Evolutionary conservation across 2,329 filamentous ascomycete genomes (phyloP), one percentile per base, ranked within the genome.

Genomic region (Dryadomyces quercivorus): DNA sequence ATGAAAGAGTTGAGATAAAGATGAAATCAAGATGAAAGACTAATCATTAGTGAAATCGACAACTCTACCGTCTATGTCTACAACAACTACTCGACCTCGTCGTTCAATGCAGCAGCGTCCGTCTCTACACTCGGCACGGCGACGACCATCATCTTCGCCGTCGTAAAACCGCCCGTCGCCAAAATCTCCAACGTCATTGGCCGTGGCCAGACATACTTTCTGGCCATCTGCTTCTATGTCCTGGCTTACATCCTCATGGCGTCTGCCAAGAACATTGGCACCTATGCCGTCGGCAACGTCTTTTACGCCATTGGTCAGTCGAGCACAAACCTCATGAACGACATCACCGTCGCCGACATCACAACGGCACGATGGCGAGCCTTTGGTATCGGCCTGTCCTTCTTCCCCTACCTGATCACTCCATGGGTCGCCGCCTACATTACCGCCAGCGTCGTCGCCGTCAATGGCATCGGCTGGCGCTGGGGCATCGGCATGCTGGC

Each of bases 181-280:
- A 82, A 82, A 64, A 67, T 82, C 42, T 77, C 79, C 7, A 77
- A 82, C 60, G 78, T 82, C 8, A 81, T 82, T 53, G 80, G 79
- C 26, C 75, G 81, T 26, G 75, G 79, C n/a, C 76, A 82, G 62
- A 80, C 78, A 2, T 82, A 83, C 61, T 67, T 71, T 16, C 62
- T 82, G 16, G 74, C 75, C 2, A 73, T 84, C 20, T 58, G 72
- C 20, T 69, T 80, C 48, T 82, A 77, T 61, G 69, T 75, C 1
- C 60, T 82, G 10, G 75, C 79, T 0, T 82, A 81, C 61, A 73
- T 81, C 22, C 71, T 81, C 55, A 78, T 77, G 61, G 79, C 81
- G 2, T 73, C 74, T 0, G 75, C 77, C 2, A 69, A 69, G 22
- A 73, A 70, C 54, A 73, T 83, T 51, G 66, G 73, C 26, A 72